Evolutionary conservation across 192 early-diverging fungal species (phyloP).

Genomic region (Rhizophagus clarus): DNA sequence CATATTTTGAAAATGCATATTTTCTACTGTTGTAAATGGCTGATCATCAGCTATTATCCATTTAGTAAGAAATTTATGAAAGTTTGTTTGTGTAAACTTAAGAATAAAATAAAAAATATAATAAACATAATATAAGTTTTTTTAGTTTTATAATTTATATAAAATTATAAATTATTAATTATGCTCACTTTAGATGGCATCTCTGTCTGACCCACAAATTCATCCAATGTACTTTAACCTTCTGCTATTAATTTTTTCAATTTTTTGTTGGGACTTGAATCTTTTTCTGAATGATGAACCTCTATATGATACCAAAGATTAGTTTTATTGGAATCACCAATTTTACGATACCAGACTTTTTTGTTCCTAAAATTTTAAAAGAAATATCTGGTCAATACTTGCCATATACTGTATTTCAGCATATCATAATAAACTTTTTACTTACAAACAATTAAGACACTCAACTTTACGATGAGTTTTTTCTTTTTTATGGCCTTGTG

Average conservation of each 20-base stretch:
- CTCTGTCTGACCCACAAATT: not conserved
- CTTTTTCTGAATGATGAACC: not conserved
- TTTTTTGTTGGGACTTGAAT: not conserved
- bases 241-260: too few relatives aligned
- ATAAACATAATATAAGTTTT: not conserved
- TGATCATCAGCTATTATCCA: conserved; percentile 6
- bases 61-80: not conserved
- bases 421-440: too few relatives aligned
- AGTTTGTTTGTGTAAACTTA: conserved; percentile 12
- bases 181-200: not conserved
- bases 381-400: not conserved
- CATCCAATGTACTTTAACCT: conserved; percentile 4
- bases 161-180: not conserved
- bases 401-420: too few relatives aligned
- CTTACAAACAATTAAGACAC: not conserved
- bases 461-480: too few relatives aligned
- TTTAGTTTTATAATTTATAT: not conserved
- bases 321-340: too few relatives aligned
- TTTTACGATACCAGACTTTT: too few relatives aligned
- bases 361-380: too few relatives aligned
- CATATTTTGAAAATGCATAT: not conserved
- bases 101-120: not conserved
- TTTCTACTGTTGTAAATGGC: not conserved
- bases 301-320: conserved; percentile 12
- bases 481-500: too few relatives aligned